phyloP scores from a whole-genome alignment of 495 filamentous ascomycete genomes.

The Penicillium lividum region DNA sequence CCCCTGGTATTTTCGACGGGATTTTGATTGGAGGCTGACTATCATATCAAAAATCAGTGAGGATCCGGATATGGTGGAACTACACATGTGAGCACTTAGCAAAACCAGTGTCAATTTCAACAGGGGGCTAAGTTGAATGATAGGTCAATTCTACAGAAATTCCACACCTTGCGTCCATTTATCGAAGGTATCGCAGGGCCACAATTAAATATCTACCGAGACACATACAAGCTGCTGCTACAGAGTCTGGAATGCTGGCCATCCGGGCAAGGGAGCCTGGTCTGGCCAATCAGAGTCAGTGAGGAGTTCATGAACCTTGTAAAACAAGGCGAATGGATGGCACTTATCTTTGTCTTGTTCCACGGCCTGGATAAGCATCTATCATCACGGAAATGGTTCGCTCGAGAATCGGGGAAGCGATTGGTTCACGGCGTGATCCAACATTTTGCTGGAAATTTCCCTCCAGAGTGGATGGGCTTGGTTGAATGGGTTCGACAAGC shows the following conservation, averaged over 20 bases:
- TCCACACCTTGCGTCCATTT: conserved; percentile 5
- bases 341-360: conserved; percentile 16
- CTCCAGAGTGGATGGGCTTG: conserved; percentile 9
- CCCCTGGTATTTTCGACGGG: not conserved
- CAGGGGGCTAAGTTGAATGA: not conserved
- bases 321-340: conserved; percentile 15
- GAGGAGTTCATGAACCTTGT: conserved; percentile 10
- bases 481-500: conserved; percentile 11
- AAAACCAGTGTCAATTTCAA: too few relatives aligned
- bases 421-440: conserved; percentile 11
- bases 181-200: conserved; percentile 3
- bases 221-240: conserved; percentile 12
- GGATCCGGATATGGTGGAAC: conserved; percentile 13
- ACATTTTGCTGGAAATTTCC: conserved; percentile 7
- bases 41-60: conserved; percentile 1
- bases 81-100: conserved; percentile 3
- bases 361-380: conserved; percentile 16
- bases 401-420: conserved; percentile 11
- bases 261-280: conserved; percentile 11
- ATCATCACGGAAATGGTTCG: conserved; percentile 18
- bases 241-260: conserved; percentile 13
- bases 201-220: conserved; percentile 11
- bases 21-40: not conserved
- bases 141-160: conserved; percentile 11
- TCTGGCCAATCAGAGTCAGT: conserved; percentile 7